Percentiles rank a stretch among this genome's conserved stretches.
Evolutionary conservation across 106 monocot genomes (phyloP).

Genomic region (Iris macrosiphon): DNA sequence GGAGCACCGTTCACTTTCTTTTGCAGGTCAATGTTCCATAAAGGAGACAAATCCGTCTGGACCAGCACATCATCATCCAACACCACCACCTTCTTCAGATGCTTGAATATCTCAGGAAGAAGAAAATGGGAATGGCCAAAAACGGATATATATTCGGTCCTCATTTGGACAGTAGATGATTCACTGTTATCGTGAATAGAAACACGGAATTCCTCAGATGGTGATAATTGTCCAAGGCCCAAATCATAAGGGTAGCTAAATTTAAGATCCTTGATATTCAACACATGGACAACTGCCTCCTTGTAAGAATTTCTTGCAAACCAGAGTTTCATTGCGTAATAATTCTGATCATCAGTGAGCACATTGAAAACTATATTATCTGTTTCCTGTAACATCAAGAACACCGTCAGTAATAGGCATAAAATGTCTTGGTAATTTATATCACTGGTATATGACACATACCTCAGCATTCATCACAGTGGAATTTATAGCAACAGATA

Average conservation of each 20-base stretch:
- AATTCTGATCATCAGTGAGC: constrained; percentile 71
- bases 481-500: constrained; percentile 78
- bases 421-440: neutral
- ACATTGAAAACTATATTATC: constrained; percentile 65
- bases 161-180: constrained; percentile 5
- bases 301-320: constrained; percentile 49
- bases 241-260: constrained; percentile 16
- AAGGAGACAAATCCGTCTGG: constrained; percentile 59
- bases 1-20: constrained; percentile 81
- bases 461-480: constrained; percentile 78
- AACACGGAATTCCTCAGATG: constrained; percentile 70
- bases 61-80: constrained; percentile 91
- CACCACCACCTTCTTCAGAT: constrained; percentile 59
- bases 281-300: constrained; percentile 38
- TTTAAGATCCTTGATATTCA: constrained; percentile 56
- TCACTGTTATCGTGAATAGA: constrained; percentile 24
- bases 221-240: constrained; percentile 18
- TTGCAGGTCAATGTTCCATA: constrained; percentile 78
- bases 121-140: constrained; percentile 88
- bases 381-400: constrained; percentile 41
- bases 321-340: constrained; percentile 77
- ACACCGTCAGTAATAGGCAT: constrained; percentile 5
- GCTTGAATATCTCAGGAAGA: constrained; percentile 70
- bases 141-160: constrained; percentile 68
- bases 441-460: neutral